Evolutionary conservation across 1,284 basidiomycete genomes (phyloP).

Genomic region (Coniophora puteana): DNA sequence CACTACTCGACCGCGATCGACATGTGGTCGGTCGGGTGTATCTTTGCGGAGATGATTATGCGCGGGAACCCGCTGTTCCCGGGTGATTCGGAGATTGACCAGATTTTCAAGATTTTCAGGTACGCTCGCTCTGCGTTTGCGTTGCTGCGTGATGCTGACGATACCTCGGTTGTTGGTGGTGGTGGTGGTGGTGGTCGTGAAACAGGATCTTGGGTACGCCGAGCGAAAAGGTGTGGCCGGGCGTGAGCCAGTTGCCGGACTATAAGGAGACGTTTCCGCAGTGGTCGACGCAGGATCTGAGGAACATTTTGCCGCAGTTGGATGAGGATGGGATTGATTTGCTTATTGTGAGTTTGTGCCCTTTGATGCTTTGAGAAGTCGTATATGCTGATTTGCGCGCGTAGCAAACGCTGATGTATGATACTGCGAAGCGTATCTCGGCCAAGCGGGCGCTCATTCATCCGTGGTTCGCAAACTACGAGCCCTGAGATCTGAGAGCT

Average conservation of each 20-base stretch:
- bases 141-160: not conserved
- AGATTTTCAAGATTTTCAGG: conserved; percentile 99
- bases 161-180: conserved; percentile 9
- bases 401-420: conserved; percentile 84
- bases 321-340: conserved; percentile 78
- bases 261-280: conserved; percentile 98
- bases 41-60: conserved; percentile 92
- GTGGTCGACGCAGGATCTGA: conserved; percentile 77
- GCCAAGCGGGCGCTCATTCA: conserved; percentile 85
- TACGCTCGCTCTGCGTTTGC: conserved; percentile 29
- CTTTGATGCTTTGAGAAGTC: conserved; percentile 2
- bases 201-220: conserved; percentile 91
- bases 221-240: conserved; percentile 90
- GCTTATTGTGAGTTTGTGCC: conserved; percentile 53
- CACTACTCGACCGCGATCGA: conserved; percentile 97
- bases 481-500: conserved; percentile 27
- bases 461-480: conserved; percentile 72
- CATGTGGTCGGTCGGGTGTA: conserved; percentile 98
- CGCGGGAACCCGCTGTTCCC: conserved; percentile 90
- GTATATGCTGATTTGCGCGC: conserved; percentile 1
- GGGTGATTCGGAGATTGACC: conserved; percentile 98
- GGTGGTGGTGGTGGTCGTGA: not conserved
- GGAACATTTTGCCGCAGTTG: conserved; percentile 61
- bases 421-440: conserved; percentile 92
- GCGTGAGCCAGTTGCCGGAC: conserved; percentile 86